A percentile compares a stretch with the other conserved stretches of the same genome.
Conservation (phyloP, 2,329 filamentous ascomycete species). For the Coniochaeta ligniaria region DNA sequence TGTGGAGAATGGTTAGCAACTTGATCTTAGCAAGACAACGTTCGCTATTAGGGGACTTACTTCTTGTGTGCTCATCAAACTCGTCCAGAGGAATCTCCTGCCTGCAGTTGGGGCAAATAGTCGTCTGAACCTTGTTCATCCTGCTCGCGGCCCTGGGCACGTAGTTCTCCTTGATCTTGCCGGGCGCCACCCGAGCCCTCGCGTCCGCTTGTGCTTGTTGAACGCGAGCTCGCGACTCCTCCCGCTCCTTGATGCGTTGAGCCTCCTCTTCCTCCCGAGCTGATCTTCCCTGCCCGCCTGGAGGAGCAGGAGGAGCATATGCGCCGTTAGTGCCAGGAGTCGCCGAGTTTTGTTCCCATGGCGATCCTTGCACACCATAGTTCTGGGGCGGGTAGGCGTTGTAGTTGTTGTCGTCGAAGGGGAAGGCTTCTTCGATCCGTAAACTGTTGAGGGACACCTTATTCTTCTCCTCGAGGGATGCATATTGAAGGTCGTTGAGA, state of each 20-base stretch:
- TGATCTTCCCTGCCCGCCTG: slow-evolving; percentile 3
- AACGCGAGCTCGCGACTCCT: slow-evolving; percentile 54
- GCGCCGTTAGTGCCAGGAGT: slow-evolving; percentile 19
- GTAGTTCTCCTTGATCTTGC: slow-evolving; percentile 92
- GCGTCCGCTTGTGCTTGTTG: slow-evolving; percentile 76
- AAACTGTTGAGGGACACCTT: slow-evolving; percentile 77
- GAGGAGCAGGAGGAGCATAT: slow-evolving; percentile 19
- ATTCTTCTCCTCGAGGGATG: slow-evolving; percentile 91
- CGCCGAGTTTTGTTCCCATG: slow-evolving; percentile 34
- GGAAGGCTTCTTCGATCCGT: slow-evolving; percentile 92
- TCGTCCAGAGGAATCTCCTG: slow-evolving; percentile 83
- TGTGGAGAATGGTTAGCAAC: slow-evolving; percentile 32
- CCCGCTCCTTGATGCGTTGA: slow-evolving; percentile 55
- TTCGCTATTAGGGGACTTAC: slow-evolving; percentile 32
- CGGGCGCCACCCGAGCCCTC: slow-evolving; percentile 58
- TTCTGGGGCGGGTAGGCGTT: slow-evolving; percentile 39
- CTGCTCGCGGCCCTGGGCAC: slow-evolving; percentile 75
- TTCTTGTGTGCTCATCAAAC: slow-evolving; percentile 87
- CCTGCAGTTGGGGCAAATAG: slow-evolving; percentile 86
- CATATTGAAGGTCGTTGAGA: slow-evolving; percentile 85
- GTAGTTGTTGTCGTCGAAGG: slow-evolving; percentile 61
- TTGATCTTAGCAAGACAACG: not conserved
- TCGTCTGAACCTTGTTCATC: slow-evolving; percentile 61
- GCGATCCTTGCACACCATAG: slow-evolving; percentile 36
- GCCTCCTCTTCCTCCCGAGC: slow-evolving; percentile 56